These are phyloP conservation scores for Clonostachys solani DNA, from an alignment of 2,329 filamentous ascomycete species.

Conservation along the genomic window DNA sequence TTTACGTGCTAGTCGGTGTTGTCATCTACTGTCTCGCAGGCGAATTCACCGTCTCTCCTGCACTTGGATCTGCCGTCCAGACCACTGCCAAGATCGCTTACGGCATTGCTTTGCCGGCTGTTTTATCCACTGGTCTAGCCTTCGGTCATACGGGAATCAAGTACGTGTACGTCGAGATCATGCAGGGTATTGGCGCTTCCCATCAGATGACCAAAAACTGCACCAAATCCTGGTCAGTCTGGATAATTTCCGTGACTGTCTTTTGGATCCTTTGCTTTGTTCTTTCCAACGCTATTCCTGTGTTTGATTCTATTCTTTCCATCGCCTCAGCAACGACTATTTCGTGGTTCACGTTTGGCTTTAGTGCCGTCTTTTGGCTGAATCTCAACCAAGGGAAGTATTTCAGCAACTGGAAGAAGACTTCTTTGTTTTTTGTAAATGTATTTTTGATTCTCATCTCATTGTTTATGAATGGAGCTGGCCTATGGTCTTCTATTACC, in stretches of 20 bases:
- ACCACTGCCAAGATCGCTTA: constrained; percentile 24
- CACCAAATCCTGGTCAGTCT: constrained; percentile 23
- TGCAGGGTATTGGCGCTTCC: constrained; percentile 17
- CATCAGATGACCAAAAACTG: constrained; percentile 23
- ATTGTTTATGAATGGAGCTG: constrained; percentile 26
- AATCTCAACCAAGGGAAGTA: constrained; percentile 25
- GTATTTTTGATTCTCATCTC: constrained; percentile 21
- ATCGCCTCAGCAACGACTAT: constrained; percentile 27
- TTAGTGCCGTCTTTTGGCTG: constrained; percentile 27
- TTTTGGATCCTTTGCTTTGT: constrained; percentile 27
- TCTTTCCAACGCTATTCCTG: constrained; percentile 26
- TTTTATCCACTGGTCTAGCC: constrained; percentile 20
- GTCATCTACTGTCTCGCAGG: constrained; percentile 22
- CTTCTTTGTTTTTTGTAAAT: constrained; percentile 17
- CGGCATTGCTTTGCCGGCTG: constrained; percentile 19
- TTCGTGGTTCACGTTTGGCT: constrained; percentile 29
- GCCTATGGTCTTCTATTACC: constrained; percentile 24
- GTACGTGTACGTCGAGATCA: constrained; percentile 23
- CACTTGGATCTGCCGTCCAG: constrained; percentile 21
- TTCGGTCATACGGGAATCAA: constrained; percentile 26
- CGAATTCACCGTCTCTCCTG: constrained; percentile 21
- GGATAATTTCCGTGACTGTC: constrained; percentile 22
- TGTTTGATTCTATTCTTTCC: constrained; percentile 28
- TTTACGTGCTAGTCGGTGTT: constrained; percentile 23
- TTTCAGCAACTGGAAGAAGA: constrained; percentile 20